Percentiles rank a stretch among this genome's conserved stretches.
Conservation (phyloP, 2,329 filamentous ascomycete species). For the Alternaria alternata region DNA sequence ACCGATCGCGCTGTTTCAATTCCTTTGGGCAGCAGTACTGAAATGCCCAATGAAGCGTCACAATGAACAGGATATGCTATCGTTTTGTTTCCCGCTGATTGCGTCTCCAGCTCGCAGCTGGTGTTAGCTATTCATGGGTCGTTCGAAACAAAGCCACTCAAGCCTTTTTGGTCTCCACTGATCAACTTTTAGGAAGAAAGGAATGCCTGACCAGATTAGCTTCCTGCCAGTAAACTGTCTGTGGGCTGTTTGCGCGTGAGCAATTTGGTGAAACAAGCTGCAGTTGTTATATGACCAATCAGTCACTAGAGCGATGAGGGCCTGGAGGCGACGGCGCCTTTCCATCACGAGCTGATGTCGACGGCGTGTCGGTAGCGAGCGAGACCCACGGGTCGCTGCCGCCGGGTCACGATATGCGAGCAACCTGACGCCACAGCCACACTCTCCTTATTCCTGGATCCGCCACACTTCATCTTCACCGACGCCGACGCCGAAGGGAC, state of each 20-base stretch:
- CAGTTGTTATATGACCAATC: conserved; percentile 12
- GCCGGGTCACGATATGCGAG: conserved; percentile 7
- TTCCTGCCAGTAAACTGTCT: too few relatives aligned
- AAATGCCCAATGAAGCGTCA: too few relatives aligned
- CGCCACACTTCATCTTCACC: not conserved
- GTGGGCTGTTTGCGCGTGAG: conserved; percentile 3
- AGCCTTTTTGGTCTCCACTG: conserved; percentile 14
- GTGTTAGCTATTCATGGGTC: too few relatives aligned
- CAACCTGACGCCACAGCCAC: conserved; percentile 18
- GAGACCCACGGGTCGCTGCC: conserved; percentile 5
- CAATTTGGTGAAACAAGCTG: conserved; percentile 21
- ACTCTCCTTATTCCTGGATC: conserved; percentile 2
- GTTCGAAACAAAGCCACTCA: conserved; percentile 15
- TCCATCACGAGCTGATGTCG: conserved; percentile 15
- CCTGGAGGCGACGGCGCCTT: conserved; percentile 16
- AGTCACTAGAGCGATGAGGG: not conserved
- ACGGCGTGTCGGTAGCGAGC: conserved; percentile 20
- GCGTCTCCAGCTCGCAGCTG: too few relatives aligned
- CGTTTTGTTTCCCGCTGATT: too few relatives aligned
- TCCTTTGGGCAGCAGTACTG: too few relatives aligned
- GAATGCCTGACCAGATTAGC: not conserved
- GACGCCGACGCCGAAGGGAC: too few relatives aligned
- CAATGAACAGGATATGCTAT: too few relatives aligned
- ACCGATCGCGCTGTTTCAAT: too few relatives aligned
- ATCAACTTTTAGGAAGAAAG: conserved; percentile 13